These are phyloP conservation scores for Aspergillus sp. DNA, from an alignment of 2,329 filamentous ascomycete genomes.

Conservation along the genomic window DNA sequence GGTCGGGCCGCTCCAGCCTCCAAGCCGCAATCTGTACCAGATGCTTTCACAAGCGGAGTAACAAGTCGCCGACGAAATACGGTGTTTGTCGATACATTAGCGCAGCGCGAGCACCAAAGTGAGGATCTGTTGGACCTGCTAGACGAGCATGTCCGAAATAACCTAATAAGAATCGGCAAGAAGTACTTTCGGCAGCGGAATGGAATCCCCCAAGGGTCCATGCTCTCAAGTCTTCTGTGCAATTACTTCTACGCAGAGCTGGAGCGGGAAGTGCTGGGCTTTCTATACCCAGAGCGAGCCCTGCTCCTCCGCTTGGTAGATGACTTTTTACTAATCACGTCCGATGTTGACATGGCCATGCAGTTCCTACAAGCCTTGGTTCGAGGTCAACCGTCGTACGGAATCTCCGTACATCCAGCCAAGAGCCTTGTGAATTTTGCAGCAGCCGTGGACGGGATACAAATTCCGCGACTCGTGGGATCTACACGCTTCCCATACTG, in stretches of 20 bases:
- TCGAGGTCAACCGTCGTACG: conserved; percentile 67
- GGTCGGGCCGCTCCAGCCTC: conserved; percentile 43
- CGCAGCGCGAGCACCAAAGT: conserved; percentile 52
- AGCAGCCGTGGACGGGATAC: conserved; percentile 47
- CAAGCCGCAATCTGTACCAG: conserved; percentile 41
- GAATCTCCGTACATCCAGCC: conserved; percentile 64
- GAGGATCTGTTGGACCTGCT: conserved; percentile 62
- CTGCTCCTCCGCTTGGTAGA: conserved; percentile 79
- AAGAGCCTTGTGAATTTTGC: conserved; percentile 88
- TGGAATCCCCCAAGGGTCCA: conserved; percentile 89
- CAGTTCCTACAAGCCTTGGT: conserved; percentile 77
- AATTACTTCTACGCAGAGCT: conserved; percentile 94
- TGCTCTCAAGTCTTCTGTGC: conserved; percentile 79
- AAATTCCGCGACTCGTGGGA: conserved; percentile 46
- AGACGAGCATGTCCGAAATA: conserved; percentile 70
- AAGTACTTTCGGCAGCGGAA: conserved; percentile 78
- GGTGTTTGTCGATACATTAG: conserved; percentile 67
- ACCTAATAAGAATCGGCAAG: conserved; percentile 82
- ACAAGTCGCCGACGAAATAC: conserved; percentile 54
- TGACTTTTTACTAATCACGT: conserved; percentile 85
- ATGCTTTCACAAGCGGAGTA: conserved; percentile 33
- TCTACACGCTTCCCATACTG: conserved; percentile 71
- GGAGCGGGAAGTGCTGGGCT: conserved; percentile 62
- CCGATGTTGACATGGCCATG: conserved; percentile 58
- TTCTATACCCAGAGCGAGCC: conserved; percentile 55